Conservation (phyloP, 202 grass and related monocot species). For the Schoenoplectus tabernaemontani region DNA sequence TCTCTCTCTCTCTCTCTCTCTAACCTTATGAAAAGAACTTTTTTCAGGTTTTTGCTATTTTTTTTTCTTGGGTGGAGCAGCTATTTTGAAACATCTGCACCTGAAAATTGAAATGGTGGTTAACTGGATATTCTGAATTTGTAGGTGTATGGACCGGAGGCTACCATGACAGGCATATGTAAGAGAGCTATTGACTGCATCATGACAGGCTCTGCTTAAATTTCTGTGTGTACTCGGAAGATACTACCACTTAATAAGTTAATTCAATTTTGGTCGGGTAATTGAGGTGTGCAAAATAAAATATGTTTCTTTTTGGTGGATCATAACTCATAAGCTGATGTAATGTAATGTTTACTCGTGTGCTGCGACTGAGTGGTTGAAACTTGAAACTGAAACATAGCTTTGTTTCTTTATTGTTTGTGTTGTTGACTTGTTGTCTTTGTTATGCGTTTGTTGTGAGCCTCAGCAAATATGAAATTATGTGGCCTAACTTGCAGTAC, state of each 20-base stretch:
- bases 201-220: slow-evolving; percentile 47
- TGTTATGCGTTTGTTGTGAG: too few relatives aligned
- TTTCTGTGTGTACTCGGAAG: neutral
- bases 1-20: too few relatives aligned
- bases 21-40: too few relatives aligned
- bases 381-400: too few relatives aligned
- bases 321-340: neutral
- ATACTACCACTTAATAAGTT: neutral
- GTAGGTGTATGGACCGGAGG: slow-evolving; percentile 92
- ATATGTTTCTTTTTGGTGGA: neutral
- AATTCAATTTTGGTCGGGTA: too few relatives aligned
- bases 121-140: slow-evolving; percentile 18
- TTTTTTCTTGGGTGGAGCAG: neutral
- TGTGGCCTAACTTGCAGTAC: too few relatives aligned
- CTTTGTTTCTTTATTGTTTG: too few relatives aligned
- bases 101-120: neutral
- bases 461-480: too few relatives aligned
- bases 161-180: slow-evolving; percentile 96
- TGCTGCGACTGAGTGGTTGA: neutral
- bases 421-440: too few relatives aligned
- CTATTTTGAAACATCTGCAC: neutral
- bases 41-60: too few relatives aligned
- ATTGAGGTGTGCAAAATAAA: neutral
- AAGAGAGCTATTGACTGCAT: slow-evolving; percentile 90
- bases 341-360: neutral